Base-by-base conservation (phyloP, 2,329 filamentous ascomycete species). In the Hypoxylon sp. region DNA sequence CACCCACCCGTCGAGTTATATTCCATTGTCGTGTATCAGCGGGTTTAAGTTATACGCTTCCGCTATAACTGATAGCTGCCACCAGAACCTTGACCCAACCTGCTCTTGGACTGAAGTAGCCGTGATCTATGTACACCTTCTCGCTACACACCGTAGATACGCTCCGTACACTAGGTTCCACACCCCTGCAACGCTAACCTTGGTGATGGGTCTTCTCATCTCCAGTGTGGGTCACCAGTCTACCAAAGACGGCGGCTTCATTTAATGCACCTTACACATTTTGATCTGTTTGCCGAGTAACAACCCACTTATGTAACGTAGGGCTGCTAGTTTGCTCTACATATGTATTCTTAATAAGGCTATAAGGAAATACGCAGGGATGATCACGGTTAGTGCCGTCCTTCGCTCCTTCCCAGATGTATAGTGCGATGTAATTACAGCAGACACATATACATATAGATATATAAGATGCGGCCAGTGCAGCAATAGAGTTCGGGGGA, bases 181-280 rank as follows among this genome's bases (percentile, higher is more conserved):
- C 13, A 44, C 53, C 53, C 53, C 22, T 40, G 51, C 13, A 14
- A 5, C 7, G 22, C 13, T 6, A 51, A 31, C 25, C n/a, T 35
- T 31, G 53, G 10, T 6, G 33, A 56, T 56, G 53, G 53, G 37
- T 22, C 37, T 30, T 56, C 53, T 54, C 50, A 56, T 56, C 22
- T 56, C 53, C 44, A 22, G 35, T 42, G 53, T 42, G 53, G 53
- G 35, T 30, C 53, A 20, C 35, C 22, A 6, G 33, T 31, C 31
- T 60, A 25, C 14, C 35, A 17, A 46, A 48, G 14, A 35, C n/a
- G 35, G 31, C 6, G 17, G 17, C 7, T 50, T 50, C 14, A 25
- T 50, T 50, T 22, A 50, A 50, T 37, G 11, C 13, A 13, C 33
- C 33, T 13, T 37, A 14, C 11, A 37, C 11, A 37, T 13, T 37